phyloP scores from a whole-genome alignment of 129 eudicot genomes.

The Centrapalus pauciflorus region DNA sequence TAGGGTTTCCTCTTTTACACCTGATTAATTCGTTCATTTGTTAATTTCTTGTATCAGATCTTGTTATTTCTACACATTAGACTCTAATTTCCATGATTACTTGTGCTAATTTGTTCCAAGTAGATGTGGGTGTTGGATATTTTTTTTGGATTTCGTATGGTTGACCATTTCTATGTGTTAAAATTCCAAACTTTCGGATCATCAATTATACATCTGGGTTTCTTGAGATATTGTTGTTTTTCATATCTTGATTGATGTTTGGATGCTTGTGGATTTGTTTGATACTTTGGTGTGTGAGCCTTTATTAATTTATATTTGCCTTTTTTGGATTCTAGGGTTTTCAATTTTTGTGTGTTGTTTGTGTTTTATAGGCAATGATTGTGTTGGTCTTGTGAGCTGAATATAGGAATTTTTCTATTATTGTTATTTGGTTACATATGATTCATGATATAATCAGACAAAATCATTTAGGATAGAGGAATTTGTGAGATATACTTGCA shows the following conservation, averaged over 20 bases:
- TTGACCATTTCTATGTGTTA: neutral
- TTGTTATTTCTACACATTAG: neutral
- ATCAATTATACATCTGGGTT: neutral
- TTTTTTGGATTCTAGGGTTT: slow-evolving; percentile 4
- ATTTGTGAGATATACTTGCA: neutral
- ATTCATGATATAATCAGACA: neutral
- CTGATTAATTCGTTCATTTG: neutral
- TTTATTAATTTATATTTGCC: neutral
- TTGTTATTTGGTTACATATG: neutral
- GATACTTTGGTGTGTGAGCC: neutral
- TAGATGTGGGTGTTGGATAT: neutral
- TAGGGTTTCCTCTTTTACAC: neutral
- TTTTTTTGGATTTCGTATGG: neutral
- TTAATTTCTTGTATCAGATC: neutral
- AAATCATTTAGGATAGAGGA: neutral
- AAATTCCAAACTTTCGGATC: slow-evolving; percentile 6
- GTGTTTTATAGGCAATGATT: neutral
- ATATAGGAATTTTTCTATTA: neutral
- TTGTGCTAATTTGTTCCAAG: neutral
- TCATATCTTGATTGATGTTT: neutral
- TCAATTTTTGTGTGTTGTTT: neutral
- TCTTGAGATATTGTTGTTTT: neutral
- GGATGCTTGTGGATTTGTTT: neutral
- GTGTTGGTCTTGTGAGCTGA: neutral
- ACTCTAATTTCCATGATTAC: neutral